A percentile compares a stretch with the other conserved stretches of the same genome.
phyloP scores from a whole-genome alignment of 1,284 basidiomycete genomes.

The Prillingera fragicola region DNA sequence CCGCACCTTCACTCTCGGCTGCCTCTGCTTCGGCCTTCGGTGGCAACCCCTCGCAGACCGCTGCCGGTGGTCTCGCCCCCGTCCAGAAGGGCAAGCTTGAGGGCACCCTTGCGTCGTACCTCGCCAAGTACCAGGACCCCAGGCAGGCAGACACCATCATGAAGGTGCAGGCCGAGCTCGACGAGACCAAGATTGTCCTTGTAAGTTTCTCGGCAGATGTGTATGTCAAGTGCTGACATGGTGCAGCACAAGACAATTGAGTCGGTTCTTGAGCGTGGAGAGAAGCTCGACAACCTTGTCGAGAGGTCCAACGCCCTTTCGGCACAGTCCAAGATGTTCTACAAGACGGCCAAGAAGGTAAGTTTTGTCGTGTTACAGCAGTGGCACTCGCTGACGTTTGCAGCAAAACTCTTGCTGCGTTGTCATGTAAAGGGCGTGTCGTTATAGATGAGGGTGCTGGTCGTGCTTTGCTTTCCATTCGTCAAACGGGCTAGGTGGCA shows the following conservation, averaged over 20 bases:
- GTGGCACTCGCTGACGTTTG: background rate
- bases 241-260: constrained; percentile 97
- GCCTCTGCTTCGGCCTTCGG: constrained; percentile 40
- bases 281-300: constrained; percentile 95
- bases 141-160: constrained; percentile 97
- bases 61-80: constrained; percentile 44
- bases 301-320: constrained; percentile 89
- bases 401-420: constrained; percentile 69
- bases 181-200: constrained; percentile 98
- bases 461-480: no score
- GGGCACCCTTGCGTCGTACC: constrained; percentile 65
- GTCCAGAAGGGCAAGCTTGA: constrained; percentile 50
- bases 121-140: constrained; percentile 95
- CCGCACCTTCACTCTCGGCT: constrained; percentile 38
- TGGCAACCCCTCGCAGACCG: constrained; percentile 44
- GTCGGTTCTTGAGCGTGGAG: constrained; percentile 89
- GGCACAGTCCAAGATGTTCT: constrained; percentile 88
- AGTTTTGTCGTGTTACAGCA: constrained; percentile 22
- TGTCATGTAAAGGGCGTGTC: constrained; percentile 44
- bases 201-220: constrained; percentile 52
- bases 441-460: no score
- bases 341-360: constrained; percentile 89
- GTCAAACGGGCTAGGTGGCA: no score
- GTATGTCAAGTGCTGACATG: constrained; percentile 1
- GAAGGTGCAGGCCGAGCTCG: constrained; percentile 95